A percentile compares a stretch with the other conserved stretches of the same genome.
phyloP scores from a whole-genome alignment of 1,139 yeast genomes.

The Hansenula sp. region DNA sequence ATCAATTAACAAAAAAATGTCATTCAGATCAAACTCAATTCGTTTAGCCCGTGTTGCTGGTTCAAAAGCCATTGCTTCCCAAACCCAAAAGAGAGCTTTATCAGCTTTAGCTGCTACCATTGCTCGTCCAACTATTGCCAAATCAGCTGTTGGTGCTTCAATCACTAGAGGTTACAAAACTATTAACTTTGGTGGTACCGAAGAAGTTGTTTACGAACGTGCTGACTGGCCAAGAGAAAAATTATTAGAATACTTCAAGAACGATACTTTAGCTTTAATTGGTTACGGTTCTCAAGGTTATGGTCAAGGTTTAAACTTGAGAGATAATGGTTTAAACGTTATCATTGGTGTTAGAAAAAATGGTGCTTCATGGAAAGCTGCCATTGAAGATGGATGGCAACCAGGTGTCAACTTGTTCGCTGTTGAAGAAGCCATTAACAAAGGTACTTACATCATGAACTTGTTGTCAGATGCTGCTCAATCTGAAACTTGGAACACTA shows the following conservation, averaged over 20 bases:
- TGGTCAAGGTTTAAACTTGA: slow-evolving; percentile 98
- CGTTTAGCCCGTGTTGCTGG: slow-evolving; percentile 63
- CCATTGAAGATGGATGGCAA: slow-evolving; percentile 99
- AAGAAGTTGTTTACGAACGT: slow-evolving; percentile 96
- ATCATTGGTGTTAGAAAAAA: slow-evolving; percentile 97
- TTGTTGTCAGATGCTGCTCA: slow-evolving; percentile 98
- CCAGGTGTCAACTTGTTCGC: slow-evolving; percentile 98
- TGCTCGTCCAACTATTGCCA: slow-evolving; percentile 46
- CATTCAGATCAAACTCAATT: slow-evolving; percentile 59
- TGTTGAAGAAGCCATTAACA: slow-evolving; percentile 85
- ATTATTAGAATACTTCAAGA: slow-evolving; percentile 92
- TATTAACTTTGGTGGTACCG: slow-evolving; percentile 95
- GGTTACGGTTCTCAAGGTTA: slow-evolving; percentile 99
- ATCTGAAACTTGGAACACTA: slow-evolving; percentile 91
- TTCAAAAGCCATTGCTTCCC: slow-evolving; percentile 26
- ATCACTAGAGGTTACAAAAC: slow-evolving; percentile 84
- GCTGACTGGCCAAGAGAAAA: slow-evolving; percentile 99
- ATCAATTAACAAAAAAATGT: slow-evolving; percentile 35
- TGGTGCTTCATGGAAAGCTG: slow-evolving; percentile 99
- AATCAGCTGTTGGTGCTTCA: slow-evolving; percentile 36
- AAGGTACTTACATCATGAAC: slow-evolving; percentile 96
- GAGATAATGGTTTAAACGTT: slow-evolving; percentile 98
- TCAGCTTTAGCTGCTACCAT: slow-evolving; percentile 51
- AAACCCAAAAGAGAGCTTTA: slow-evolving; percentile 52
- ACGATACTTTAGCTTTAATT: slow-evolving; percentile 94